Evolutionary conservation across 805 yeast genomes (phyloP).

Genomic region (Teunomyces atbi): DNA sequence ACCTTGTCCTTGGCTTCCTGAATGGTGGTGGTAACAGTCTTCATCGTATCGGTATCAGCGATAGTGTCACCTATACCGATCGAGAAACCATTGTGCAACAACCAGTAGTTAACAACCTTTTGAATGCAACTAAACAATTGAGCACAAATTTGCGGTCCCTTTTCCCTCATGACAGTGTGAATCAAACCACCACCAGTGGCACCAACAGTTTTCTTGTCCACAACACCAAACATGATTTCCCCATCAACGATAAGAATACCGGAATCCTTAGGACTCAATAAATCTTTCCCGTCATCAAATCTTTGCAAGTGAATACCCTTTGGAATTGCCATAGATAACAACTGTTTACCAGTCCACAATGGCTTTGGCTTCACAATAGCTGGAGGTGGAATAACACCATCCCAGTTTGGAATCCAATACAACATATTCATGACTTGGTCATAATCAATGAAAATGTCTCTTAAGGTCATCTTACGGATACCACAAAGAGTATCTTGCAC

Average conservation of each 20-base stretch:
- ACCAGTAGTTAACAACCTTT: constrained; percentile 95
- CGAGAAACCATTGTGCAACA: constrained; percentile 93
- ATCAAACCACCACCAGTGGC: constrained; percentile 97
- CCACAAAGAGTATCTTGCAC: constrained; percentile 99
- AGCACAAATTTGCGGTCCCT: constrained; percentile 90
- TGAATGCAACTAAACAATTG: constrained; percentile 88
- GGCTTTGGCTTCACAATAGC: constrained; percentile 94
- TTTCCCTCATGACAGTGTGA: constrained; percentile 96
- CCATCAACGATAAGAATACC: constrained; percentile 97
- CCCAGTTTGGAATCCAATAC: constrained; percentile 99
- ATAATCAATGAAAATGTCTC: constrained; percentile 84
- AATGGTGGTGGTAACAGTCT: constrained; percentile 87
- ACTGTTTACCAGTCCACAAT: constrained; percentile 96
- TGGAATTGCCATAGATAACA: constrained; percentile 89
- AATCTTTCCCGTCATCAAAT: constrained; percentile 84
- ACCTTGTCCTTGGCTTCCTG: constrained; percentile 91
- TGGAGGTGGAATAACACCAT: constrained; percentile 95
- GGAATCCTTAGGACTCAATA: constrained; percentile 82
- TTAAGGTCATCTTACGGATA: constrained; percentile 88
- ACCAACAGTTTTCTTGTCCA: constrained; percentile 97
- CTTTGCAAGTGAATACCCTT: constrained; percentile 93
- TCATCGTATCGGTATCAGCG: constrained; percentile 97
- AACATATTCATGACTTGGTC: constrained; percentile 95
- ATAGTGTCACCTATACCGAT: constrained; percentile 99
- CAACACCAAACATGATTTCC: constrained; percentile 96